Evolutionary conservation across 1,284 basidiomycete species (phyloP), one percentile per base, ranked within the genome.

Genomic region (Coniophora puteana): DNA sequence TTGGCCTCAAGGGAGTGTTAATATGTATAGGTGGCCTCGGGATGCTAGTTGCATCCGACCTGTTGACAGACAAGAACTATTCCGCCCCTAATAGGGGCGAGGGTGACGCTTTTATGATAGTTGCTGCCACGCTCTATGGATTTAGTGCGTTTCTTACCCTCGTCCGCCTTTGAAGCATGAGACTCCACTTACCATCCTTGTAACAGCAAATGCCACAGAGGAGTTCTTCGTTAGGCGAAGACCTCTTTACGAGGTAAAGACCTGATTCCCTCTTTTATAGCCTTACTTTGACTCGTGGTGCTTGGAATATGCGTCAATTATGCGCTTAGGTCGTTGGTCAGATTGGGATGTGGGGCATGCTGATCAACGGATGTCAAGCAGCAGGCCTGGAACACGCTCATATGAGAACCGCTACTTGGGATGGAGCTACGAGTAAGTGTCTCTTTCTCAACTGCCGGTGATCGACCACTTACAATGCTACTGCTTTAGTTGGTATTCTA

Each of bases 191-290:
- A 27, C 10, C 21, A 12, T 3, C 28, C 8, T 11, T 22, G 38
- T 26, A 41, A 6, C 44, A 89, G 86, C 86, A 11, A 92, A 92
- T 52, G 86, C 89, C 20, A 87, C 88, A 1, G 89, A 92, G 58
- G 89, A 93, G 56, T 87, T 85, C 59, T 80, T 93, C 48, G 90
- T 93, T 14, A 75, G 90, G 44, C 76, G 67, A 47, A 71, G 80
- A 8, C 90, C 89, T 6, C 66, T 93, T 25, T 93, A 91, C 55
- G 89, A 92, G 62, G 72, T 72, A 17, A 29, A 51, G 47, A 35
- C 26, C 51, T 55, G 20, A 30, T 44, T 28, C 33, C 8, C 17
- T 38, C 28, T 53, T 57, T 29, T 43, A 43, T 24, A n/a, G n/a
- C n/a, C n/a, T n/a, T 10, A 31, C 8, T 47, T 51, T 20, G 22